Evolutionary conservation across 225 moss, liverwort and hornwort genomes (phyloP), one percentile per base, ranked within the genome.

Genomic region (Ulota crispa): DNA sequence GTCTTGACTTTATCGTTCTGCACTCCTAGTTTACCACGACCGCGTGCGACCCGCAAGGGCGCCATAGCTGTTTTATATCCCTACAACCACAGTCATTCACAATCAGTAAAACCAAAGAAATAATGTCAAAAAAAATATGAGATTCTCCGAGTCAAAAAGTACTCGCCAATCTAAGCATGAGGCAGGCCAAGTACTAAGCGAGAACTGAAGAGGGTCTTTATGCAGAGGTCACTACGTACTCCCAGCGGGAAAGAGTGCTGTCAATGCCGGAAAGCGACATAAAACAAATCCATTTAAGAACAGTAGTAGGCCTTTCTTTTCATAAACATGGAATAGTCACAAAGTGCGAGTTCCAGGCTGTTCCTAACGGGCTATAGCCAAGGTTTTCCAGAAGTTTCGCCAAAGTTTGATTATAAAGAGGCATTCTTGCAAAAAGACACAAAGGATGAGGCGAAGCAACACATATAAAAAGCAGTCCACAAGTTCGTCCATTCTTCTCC

Each of bases 1-100:
- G 77, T 42, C 74, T 83, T 81, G 63, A 68, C 78, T 81, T 83
- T 85, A 78, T 73, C 83, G 63, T 78, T 81, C 52, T 78, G 70
- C 64, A 36, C 71, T 76, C 70, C 72, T 60, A 43, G 83, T 53
- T 80, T 74, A 26, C 70, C 78, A 24, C 65, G 69, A 55, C 81
- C 59, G 30, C 36, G 82, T 54, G 80, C 66, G 31, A 78, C 67
- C 61, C 67, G 73, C 72, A 52, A 83, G 71, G 84, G 72, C 75
- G 84, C 81, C 87, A 87, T 84, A n/a, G 50, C 69, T 82, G 65
- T 41, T 82, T 68, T 18, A 15, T 43, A 74, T 34, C 68, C 81
- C 85, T 74, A 32, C 37, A 0, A 82, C n/a, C 53, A 73, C 47
- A 73, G 50, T 77, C 23, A 76, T 53, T 65, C 23, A 41, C 27